Evolutionary conservation across 345 rosid species (phyloP).

Genomic region (Aquilaria yunnanensis): DNA sequence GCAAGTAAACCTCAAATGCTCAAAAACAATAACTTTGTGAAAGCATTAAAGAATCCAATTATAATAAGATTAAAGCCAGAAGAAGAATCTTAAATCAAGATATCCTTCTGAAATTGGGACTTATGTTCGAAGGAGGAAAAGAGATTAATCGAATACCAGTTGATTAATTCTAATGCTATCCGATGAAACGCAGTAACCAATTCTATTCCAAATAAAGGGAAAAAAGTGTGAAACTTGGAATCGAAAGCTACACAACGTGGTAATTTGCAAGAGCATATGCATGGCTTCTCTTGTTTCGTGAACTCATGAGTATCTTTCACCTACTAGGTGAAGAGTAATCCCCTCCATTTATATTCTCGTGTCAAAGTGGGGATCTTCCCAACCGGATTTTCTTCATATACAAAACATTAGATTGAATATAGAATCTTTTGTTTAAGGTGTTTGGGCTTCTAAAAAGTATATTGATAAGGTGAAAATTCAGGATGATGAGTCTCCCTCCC

Average conservation of each 20-base stretch:
- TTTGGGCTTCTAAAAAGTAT: neutral
- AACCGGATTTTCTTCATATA: conserved; percentile 9
- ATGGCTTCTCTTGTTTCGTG: conserved; percentile 41
- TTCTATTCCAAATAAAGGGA: conserved; percentile 28
- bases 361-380: too few species aligned
- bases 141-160: neutral
- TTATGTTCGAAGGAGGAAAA: conserved; percentile 13
- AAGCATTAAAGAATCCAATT: conserved; percentile 6
- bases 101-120: conserved; percentile 21
- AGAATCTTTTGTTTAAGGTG: conserved; percentile 1
- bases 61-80: conserved; percentile 2
- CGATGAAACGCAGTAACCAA: conserved; percentile 19
- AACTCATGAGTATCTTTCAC: neutral
- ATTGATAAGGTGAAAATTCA: neutral
- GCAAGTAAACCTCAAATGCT: neutral
- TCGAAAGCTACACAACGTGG: conserved; percentile 40
- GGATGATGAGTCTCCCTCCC: neutral
- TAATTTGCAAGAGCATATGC: conserved; percentile 37
- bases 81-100: conserved; percentile 6
- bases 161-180: neutral
- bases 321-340: too few species aligned
- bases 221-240: conserved; percentile 37
- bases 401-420: neutral
- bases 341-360: too few species aligned
- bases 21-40: neutral